Conservation (phyloP, 2,329 filamentous ascomycete species). For the Chrysoporthe puriensis region DNA sequence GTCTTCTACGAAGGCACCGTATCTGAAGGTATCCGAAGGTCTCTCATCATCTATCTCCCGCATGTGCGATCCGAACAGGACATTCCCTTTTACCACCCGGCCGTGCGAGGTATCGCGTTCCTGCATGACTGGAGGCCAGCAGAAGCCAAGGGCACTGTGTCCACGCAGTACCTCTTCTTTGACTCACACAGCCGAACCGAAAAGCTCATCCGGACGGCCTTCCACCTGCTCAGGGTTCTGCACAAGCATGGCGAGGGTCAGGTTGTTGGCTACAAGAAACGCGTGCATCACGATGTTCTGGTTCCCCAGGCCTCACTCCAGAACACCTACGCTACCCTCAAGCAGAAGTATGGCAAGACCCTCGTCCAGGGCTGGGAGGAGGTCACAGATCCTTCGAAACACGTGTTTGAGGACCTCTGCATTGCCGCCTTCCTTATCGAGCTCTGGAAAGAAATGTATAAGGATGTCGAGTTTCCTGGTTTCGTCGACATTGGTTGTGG, state of each 20-base stretch:
- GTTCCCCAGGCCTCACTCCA: conserved; percentile 79
- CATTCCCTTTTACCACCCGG: conserved; percentile 88
- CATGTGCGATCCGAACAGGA: conserved; percentile 65
- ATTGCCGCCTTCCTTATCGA: conserved; percentile 94
- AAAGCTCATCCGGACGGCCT: conserved; percentile 68
- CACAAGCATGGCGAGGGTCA: conserved; percentile 74
- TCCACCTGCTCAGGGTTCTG: conserved; percentile 68
- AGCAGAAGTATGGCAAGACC: conserved; percentile 73
- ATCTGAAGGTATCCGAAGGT: conserved; percentile 41
- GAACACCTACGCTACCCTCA: conserved; percentile 79
- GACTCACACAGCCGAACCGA: conserved; percentile 36
- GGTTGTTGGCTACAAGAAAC: conserved; percentile 72
- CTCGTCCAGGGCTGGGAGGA: conserved; percentile 83
- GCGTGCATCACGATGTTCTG: conserved; percentile 81
- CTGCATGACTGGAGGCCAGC: conserved; percentile 65
- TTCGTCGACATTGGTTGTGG: conserved; percentile 97
- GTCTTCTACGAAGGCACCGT: conserved; percentile 60
- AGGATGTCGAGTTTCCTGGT: conserved; percentile 66
- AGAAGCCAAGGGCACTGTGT: conserved; percentile 53
- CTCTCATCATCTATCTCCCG: conserved; percentile 77
- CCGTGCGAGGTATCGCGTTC: conserved; percentile 74
- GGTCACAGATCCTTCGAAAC: conserved; percentile 83
- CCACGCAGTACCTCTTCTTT: conserved; percentile 65
- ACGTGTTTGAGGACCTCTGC: conserved; percentile 91
- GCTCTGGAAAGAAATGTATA: conserved; percentile 86